These are phyloP conservation scores for Fomitopsis betulina DNA, from an alignment of 1,284 basidiomycete species.

Conservation along the genomic window DNA sequence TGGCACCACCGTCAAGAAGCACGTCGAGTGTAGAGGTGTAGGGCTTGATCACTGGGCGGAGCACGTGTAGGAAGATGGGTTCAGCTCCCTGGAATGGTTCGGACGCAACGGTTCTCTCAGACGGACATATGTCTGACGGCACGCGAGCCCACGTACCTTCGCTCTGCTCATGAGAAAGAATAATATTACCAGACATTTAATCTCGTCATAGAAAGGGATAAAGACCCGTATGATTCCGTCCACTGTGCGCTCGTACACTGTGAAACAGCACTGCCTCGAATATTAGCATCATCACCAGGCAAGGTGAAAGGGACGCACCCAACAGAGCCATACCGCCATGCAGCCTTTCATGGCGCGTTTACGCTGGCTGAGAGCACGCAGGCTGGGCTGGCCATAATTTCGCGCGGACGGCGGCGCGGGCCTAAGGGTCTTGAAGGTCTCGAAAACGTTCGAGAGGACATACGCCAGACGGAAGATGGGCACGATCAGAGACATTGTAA, in stretches of 20 bases:
- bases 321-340: conserved; percentile 77
- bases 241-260: conserved; percentile 56
- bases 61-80: conserved; percentile 69
- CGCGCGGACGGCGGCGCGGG: conserved; percentile 54
- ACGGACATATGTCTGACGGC: background rate
- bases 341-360: conserved; percentile 82
- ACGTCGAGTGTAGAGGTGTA: conserved; percentile 60
- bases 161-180: conserved; percentile 73
- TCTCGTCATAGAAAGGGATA: conserved; percentile 74
- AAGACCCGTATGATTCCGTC: conserved; percentile 63
- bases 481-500: conserved; percentile 62
- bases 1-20: conserved; percentile 48
- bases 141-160: conserved; percentile 42
- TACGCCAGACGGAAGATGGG: conserved; percentile 61
- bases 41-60: conserved; percentile 68
- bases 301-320: conserved; percentile 44
- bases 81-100: conserved; percentile 58
- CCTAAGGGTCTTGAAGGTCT: conserved; percentile 78
- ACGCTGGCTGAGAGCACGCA: conserved; percentile 62
- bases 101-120: conserved; percentile 3
- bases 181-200: conserved; percentile 64
- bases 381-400: conserved; percentile 56
- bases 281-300: background rate
- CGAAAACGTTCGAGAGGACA: conserved; percentile 74
- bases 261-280: conserved; percentile 50